Evolutionary conservation across 495 filamentous ascomycete genomes (phyloP), one percentile per base, ranked within the genome.

Genomic region (Aspergillus leporis): DNA sequence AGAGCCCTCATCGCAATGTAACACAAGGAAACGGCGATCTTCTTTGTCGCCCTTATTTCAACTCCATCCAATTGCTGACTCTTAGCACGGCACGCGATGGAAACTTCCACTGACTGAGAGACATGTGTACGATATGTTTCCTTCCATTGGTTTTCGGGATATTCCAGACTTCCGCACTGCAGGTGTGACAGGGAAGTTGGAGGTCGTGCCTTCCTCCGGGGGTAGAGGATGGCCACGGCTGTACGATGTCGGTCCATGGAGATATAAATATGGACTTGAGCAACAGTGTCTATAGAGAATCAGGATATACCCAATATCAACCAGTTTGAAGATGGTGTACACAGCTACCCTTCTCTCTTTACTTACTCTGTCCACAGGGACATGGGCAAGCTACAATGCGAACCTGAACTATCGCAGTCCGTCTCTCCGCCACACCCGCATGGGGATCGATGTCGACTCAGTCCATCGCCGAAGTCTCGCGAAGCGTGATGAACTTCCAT

Each of bases 351-450:
- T 60, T 16, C 46, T 62, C 34, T 51, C 53, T 7, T 45, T 66
- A 23, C 25, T 61, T 18, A 46, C 61, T 14, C 47, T 60, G 32
- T 56, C 65, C 28, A 19, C 61, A 8, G 49, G 45, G 46, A 51
- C 52, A 41, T 25, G 55, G 22, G 75, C 74, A 13, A 69, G 59
- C 45, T 78, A 66, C 54, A 49, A 60, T 32, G 65, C 55, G 32
- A 88, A 87, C 66, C 58, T 87, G 51, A 87, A 86, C 64, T 86
- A 85, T 65, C 73, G 73, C 52, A 82, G 76, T 59, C 85, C 85
- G 7, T 87, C 85, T 4, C 76, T 75, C 23, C 77, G 80, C 56
- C 85, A 88, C 61, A 75, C 83, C 2, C 72, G 72, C 5, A 70
- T 87, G 16, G 85, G 81, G 16, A 74, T 88, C 25, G 77, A 79